Conservation (phyloP, 208 protist genomes). For the Acanthamoeba castellanii region DNA sequence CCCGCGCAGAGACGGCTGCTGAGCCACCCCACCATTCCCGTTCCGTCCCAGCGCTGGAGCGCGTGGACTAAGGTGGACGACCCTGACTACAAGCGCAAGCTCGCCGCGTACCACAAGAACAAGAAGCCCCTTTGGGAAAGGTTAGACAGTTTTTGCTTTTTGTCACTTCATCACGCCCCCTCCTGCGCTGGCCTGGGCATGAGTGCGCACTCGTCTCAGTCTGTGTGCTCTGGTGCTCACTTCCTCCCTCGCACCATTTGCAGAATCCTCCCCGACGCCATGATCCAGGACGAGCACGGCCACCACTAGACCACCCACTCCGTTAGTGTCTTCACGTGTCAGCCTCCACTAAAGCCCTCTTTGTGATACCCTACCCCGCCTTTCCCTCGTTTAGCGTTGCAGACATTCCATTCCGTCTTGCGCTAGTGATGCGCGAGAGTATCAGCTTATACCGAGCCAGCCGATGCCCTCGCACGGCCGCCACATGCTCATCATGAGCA, state of each 20-base stretch:
- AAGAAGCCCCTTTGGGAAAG: slow-evolving; percentile 57
- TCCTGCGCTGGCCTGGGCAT: no score
- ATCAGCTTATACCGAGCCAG: no score
- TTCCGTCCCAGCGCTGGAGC: slow-evolving; percentile 63
- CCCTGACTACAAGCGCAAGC: slow-evolving; percentile 65
- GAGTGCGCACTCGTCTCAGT: not conserved
- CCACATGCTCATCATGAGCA: no score
- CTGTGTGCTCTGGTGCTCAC: not conserved
- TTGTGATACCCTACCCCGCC: no score
- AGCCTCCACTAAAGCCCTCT: not conserved
- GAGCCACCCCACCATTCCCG: not conserved
- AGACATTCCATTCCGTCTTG: no score
- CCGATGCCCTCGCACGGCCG: no score
- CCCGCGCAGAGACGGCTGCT: not conserved
- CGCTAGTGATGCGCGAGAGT: no score
- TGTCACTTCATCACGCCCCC: no score
- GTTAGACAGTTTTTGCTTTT: not conserved
- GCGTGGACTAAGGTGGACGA: slow-evolving; percentile 29
- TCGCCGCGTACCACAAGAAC: slow-evolving; percentile 63
- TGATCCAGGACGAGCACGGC: slow-evolving; percentile 11
- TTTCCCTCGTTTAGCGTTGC: no score
- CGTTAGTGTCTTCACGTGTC: no score
- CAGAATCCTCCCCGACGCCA: slow-evolving; percentile 2
- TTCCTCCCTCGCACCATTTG: not conserved
- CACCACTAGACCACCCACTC: not conserved